phyloP scores from a whole-genome alignment of 140 eudicot genomes.

The Bidens hawaiensis region DNA sequence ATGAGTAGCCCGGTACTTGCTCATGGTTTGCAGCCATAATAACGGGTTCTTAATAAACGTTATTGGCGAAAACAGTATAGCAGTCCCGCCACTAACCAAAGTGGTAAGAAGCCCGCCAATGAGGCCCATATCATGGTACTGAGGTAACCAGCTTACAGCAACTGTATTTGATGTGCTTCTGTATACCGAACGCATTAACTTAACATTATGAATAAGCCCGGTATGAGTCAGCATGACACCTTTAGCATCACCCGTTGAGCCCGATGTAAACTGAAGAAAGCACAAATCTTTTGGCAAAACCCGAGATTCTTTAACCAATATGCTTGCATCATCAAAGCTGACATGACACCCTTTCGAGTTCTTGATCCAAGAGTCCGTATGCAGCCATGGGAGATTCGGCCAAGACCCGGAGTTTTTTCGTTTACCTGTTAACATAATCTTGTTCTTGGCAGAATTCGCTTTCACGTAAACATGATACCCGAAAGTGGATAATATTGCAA shows the following conservation, averaged over 20 bases:
- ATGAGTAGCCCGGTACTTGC: conserved; percentile 73
- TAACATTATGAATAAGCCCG: conserved; percentile 78
- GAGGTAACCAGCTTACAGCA: conserved; percentile 88
- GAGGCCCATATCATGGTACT: conserved; percentile 91
- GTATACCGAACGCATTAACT: conserved; percentile 63
- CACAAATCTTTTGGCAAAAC: conserved; percentile 66
- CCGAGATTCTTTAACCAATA: too few species aligned
- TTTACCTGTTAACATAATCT: conserved; percentile 47
- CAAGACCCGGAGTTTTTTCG: conserved; percentile 46
- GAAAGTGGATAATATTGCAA: conserved; percentile 69
- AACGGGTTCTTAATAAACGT: conserved; percentile 69
- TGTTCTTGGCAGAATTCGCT: conserved; percentile 59
- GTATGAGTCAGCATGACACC: conserved; percentile 88
- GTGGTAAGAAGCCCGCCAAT: conserved; percentile 84
- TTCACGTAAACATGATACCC: conserved; percentile 74
- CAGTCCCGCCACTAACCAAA: conserved; percentile 71
- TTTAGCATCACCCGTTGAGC: conserved; percentile 92
- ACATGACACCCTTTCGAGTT: conserved; percentile 29
- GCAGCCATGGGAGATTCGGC: conserved; percentile 87
- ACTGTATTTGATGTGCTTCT: conserved; percentile 72
- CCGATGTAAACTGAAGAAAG: conserved; percentile 86
- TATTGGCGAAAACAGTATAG: conserved; percentile 67
- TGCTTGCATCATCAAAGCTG: background rate
- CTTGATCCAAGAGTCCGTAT: conserved; percentile 67
- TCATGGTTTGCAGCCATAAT: conserved; percentile 69